These are phyloP conservation scores for Mediolabrus comicus DNA, from an alignment of 108 stramenopile genomes.

Conservation along the genomic window DNA sequence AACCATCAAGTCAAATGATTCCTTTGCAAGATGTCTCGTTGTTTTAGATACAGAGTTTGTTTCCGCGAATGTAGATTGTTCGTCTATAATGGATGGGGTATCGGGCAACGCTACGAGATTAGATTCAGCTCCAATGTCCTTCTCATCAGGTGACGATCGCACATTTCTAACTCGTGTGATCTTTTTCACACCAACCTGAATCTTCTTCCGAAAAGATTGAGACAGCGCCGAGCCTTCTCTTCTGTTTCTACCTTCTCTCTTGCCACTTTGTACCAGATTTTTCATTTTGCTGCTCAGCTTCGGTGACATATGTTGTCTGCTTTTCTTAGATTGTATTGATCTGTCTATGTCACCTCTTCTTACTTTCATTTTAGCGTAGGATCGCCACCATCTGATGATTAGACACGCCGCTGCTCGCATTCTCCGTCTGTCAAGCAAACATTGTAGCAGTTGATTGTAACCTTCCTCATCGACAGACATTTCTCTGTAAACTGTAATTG, in stretches of 20 bases:
- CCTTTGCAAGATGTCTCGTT: background rate
- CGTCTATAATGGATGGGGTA: too few species aligned
- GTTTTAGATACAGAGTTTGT: background rate
- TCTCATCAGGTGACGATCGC: too few species aligned
- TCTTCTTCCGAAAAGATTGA: background rate
- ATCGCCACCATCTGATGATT: background rate
- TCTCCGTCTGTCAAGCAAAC: background rate
- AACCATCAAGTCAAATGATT: slow-evolving; percentile 13
- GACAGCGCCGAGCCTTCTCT: background rate
- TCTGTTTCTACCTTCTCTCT: background rate
- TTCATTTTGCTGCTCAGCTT: background rate
- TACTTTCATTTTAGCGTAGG: background rate
- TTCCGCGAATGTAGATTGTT: background rate
- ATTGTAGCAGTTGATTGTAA: background rate
- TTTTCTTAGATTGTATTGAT: background rate
- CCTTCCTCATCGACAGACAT: background rate
- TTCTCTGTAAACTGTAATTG: slow-evolving; percentile 23
- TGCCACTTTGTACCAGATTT: background rate
- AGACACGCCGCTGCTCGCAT: background rate
- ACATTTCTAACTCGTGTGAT: too few species aligned
- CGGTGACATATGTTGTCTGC: background rate
- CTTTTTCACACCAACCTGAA: too few species aligned
- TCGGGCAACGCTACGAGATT: too few species aligned
- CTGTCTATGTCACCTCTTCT: background rate
- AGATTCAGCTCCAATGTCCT: too few species aligned